Base-by-base conservation (phyloP, 148 eudicot genomes). In the Oxyria digyna region DNA sequence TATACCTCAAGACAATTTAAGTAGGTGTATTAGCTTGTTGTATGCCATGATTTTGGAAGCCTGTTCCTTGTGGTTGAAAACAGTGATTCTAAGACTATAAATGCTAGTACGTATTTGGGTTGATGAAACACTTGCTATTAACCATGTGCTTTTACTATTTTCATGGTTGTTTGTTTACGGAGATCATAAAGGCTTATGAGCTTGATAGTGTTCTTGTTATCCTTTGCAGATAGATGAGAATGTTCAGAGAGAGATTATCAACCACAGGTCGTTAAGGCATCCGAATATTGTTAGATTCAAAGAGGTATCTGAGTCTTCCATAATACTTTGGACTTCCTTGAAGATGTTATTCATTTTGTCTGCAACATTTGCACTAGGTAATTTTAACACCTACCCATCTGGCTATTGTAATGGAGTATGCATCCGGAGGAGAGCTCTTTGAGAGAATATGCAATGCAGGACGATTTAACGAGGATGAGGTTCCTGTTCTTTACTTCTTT, bases 391-490 rank as follows among this genome's bases (percentile, higher is more conserved):
- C 85, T 64, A 81, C 85, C 6, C 85, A 81, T 74, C 77, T 81
- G 23, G 85, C 85, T n/a, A 81, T 81, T 76, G 80, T 79, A 33
- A 81, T 81, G 85, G 85, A 81, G 78, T 81, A 78, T 69, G 82
- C 85, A 24, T 81, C 85, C 32, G 85, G 85, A 17, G 85, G 85
- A 66, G 82, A 78, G 82, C 82, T 81, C 55, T 81, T 81, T 59
- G 85, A 81, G 55, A 37, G 85, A 62, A 81, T 81, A 12, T 73
- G 69, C 57, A 81, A 81, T 68, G 78, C 80, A 0, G 85, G 85
- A 17, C 85, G 85, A 18, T 81, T 81, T 67, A 78, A 26, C 21
- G 85, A 81, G 80, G 85, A 81, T 71, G 85, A 81, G 82, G 85
- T 81, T 18, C 38, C n/a, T 49, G 24, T n/a, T 31, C 42, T 12